Evolutionary conservation across 345 rosid genomes (phyloP).

Genomic region (Hibiscus mutabilis): DNA sequence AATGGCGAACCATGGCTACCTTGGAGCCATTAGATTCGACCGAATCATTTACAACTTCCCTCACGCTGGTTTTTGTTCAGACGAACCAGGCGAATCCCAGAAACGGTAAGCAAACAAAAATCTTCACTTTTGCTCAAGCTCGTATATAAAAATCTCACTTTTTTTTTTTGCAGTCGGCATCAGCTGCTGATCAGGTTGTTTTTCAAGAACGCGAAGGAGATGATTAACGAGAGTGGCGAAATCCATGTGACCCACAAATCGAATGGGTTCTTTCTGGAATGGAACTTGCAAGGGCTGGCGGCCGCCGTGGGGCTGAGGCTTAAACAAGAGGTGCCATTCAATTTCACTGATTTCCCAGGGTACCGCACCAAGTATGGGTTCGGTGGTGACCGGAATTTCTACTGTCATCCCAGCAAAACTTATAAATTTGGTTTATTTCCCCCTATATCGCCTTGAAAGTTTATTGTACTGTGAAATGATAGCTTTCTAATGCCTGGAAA

Average conservation of each 20-base stretch:
- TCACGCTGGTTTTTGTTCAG: conserved; percentile 26
- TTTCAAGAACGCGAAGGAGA: conserved; percentile 31
- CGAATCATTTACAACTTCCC: conserved; percentile 39
- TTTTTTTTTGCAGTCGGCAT: not conserved
- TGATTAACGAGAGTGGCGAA: conserved; percentile 39
- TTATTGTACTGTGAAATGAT: not conserved
- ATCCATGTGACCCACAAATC: conserved; percentile 51
- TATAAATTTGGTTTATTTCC: conserved; percentile 3
- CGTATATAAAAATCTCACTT: no score
- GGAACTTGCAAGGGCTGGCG: conserved; percentile 35
- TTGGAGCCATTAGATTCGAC: conserved; percentile 12
- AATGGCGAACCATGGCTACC: not conserved
- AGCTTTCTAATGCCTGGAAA: no score
- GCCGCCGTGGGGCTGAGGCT: conserved; percentile 26
- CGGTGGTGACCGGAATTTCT: conserved; percentile 14
- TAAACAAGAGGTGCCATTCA: conserved; percentile 16
- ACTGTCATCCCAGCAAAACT: conserved; percentile 9
- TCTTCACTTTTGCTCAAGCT: not conserved
- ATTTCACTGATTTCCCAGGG: conserved; percentile 30
- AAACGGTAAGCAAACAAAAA: not conserved
- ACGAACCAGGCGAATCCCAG: conserved; percentile 6
- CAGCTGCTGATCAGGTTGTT: conserved; percentile 20
- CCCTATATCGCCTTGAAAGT: not conserved
- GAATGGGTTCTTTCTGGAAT: conserved; percentile 30
- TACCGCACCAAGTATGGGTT: conserved; percentile 32